phyloP scores from a whole-genome alignment of 257 asterid species.

The Fraxinus pennsylvanica region DNA sequence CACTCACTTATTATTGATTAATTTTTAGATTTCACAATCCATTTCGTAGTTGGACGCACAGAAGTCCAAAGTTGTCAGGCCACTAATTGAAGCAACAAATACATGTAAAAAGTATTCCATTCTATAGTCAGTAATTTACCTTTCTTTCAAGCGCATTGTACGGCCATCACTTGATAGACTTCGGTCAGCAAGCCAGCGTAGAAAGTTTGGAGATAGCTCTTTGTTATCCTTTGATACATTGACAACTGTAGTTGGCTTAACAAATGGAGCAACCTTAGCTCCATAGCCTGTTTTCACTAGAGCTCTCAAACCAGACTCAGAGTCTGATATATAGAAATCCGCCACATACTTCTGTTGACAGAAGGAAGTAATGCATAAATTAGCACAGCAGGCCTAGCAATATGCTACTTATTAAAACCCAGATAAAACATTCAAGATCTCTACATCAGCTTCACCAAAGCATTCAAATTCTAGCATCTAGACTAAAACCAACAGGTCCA shows the following conservation, averaged over 20 bases:
- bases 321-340: slow-evolving; percentile 84
- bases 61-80: slow-evolving; percentile 1
- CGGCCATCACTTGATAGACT: slow-evolving; percentile 62
- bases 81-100: not conserved
- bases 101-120: not conserved
- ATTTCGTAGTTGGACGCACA: not conserved
- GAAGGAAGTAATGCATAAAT: slow-evolving; percentile 20
- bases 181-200: slow-evolving; percentile 68
- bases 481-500: not conserved
- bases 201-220: slow-evolving; percentile 54
- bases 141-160: slow-evolving; percentile 72
- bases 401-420: not conserved
- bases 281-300: slow-evolving; percentile 85
- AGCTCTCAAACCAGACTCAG: slow-evolving; percentile 82
- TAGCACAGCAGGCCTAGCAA: slow-evolving; percentile 1
- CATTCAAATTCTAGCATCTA: not conserved
- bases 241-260: slow-evolving; percentile 56
- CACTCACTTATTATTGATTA: too few species aligned
- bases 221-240: slow-evolving; percentile 53
- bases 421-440: not conserved
- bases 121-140: slow-evolving; percentile 42
- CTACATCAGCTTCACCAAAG: not conserved
- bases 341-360: slow-evolving; percentile 62
- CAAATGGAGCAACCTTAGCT: slow-evolving; percentile 75
- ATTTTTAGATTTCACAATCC: not conserved